Conservation (phyloP, 305 asterid species). For the Fraxinus sp. region DNA sequence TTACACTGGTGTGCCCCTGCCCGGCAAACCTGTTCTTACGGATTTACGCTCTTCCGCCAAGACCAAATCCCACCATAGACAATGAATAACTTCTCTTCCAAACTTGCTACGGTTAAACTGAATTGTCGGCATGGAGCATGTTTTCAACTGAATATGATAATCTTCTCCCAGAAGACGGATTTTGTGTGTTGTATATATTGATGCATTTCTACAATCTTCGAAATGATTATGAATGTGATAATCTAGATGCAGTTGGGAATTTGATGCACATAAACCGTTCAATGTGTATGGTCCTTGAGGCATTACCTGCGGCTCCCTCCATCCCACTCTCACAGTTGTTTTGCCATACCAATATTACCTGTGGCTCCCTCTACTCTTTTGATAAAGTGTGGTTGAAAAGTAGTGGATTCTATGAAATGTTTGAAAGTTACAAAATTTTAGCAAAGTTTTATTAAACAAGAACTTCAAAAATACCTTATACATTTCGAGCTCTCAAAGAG, state of each 20-base stretch:
- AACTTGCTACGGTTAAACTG: neutral
- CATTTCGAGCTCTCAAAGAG: neutral
- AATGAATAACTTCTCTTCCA: neutral
- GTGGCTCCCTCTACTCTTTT: neutral
- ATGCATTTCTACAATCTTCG: neutral
- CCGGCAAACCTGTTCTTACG: neutral
- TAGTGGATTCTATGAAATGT: neutral
- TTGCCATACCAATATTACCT: neutral
- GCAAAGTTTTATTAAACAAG: neutral
- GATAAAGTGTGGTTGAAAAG: neutral
- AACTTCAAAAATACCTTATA: neutral
- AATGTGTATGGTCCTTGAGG: neutral
- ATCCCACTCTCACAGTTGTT: neutral
- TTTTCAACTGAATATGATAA: neutral
- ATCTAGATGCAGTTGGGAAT: neutral
- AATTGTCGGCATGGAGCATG: neutral
- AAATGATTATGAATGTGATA: neutral
- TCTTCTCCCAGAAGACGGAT: neutral
- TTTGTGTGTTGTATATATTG: neutral
- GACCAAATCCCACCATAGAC: neutral
- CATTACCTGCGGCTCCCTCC: neutral
- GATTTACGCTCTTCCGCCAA: neutral
- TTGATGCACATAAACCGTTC: neutral
- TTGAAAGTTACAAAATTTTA: too few species aligned
- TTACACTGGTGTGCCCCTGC: neutral